These are phyloP conservation scores for Metschnikowia matae DNA, from an alignment of 805 yeast species.

Conservation along the genomic window DNA sequence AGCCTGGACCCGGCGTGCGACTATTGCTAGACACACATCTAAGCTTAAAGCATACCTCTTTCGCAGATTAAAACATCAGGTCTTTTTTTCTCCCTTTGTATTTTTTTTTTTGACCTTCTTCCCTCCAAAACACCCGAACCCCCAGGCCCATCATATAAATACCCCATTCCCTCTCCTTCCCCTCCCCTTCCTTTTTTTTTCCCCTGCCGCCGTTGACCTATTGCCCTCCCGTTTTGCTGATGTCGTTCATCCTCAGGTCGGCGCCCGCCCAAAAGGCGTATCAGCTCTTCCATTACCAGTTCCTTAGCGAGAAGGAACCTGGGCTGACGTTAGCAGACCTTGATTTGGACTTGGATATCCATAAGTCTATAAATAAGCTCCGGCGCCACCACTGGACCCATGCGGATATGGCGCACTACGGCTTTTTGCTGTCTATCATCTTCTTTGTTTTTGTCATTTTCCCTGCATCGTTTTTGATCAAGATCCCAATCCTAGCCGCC, in stretches of 20 bases:
- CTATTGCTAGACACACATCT: background rate
- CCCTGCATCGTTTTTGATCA: conserved; percentile 48
- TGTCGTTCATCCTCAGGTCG: conserved; percentile 19
- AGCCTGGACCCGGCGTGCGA: background rate
- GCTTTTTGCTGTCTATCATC: conserved; percentile 49
- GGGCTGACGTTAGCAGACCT: conserved; percentile 49
- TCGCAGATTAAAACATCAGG: background rate
- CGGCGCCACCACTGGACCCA: conserved; percentile 39
- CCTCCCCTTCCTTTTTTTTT: too few relatives aligned
- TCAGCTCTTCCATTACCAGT: conserved; percentile 45
- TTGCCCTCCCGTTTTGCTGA: background rate
- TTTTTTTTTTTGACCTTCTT: background rate
- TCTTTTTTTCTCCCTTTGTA: background rate
- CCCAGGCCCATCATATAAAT: background rate
- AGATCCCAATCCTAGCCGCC: conserved; percentile 39
- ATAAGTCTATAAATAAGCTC: conserved; percentile 37
- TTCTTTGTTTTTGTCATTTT: conserved; percentile 54
- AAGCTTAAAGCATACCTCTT: background rate
- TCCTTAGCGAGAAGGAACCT: conserved; percentile 51
- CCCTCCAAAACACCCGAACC: background rate
- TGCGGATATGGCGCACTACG: conserved; percentile 51
- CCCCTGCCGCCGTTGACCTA: too few relatives aligned
- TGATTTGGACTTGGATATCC: conserved; percentile 46
- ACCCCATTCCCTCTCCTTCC: background rate
- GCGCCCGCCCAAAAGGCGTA: conserved; percentile 34